Evolutionary conservation across 257 asterid species (phyloP).

Genomic region (Schizonepeta tenuifolia): DNA sequence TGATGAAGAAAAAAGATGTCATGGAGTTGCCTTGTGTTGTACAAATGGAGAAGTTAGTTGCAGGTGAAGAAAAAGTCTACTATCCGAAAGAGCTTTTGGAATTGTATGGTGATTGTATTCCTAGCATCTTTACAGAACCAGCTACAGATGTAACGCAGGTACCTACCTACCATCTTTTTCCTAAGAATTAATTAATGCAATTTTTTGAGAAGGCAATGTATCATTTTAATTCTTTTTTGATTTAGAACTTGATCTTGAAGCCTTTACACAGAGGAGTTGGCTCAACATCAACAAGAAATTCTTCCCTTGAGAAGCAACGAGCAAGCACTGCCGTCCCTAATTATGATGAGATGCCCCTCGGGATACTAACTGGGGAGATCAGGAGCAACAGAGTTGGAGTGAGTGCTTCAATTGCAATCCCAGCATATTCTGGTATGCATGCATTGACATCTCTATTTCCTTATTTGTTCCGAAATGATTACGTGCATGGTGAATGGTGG

Average conservation of each 20-base stretch:
- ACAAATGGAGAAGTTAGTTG: slow-evolving; percentile 52
- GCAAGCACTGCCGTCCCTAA: background rate
- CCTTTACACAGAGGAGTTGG: no score
- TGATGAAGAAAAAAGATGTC: slow-evolving; percentile 56
- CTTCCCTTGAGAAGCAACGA: slow-evolving; percentile 68
- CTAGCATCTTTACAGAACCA: slow-evolving; percentile 45
- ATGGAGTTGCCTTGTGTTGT: slow-evolving; percentile 79
- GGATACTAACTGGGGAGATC: slow-evolving; percentile 50
- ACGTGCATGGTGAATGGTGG: slow-evolving; percentile 21
- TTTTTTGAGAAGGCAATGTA: no score
- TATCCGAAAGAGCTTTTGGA: slow-evolving; percentile 69
- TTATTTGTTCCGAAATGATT: background rate
- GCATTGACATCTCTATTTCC: background rate
- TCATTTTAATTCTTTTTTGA: no score
- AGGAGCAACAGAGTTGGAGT: slow-evolving; percentile 46
- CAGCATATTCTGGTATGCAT: slow-evolving; percentile 64
- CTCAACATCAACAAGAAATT: no score
- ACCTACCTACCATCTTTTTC: no score
- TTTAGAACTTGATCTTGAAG: no score
- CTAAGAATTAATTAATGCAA: no score
- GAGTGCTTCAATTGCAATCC: slow-evolving; percentile 54
- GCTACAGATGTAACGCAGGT: slow-evolving; percentile 50
- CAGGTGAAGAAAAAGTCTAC: slow-evolving; percentile 49
- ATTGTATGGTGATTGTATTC: slow-evolving; percentile 15
- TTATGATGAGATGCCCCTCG: slow-evolving; percentile 43